phyloP scores from a whole-genome alignment of 352 stramenopile genomes.

The Sclerospora graminicola region DNA sequence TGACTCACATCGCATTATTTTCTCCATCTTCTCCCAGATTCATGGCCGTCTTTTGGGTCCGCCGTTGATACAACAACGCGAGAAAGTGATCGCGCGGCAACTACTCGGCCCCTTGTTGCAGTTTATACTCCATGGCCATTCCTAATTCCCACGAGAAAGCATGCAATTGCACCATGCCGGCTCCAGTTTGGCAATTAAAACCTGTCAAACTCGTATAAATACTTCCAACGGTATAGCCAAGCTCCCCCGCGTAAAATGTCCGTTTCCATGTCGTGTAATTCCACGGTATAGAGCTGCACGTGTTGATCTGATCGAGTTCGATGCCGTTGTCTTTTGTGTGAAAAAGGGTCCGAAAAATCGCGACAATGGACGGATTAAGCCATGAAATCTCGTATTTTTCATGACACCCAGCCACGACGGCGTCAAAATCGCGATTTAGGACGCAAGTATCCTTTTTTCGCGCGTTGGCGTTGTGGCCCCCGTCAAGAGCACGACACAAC shows the following conservation, averaged over 20 bases:
- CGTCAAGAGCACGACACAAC: conserved; percentile 72
- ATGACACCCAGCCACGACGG: conserved; percentile 86
- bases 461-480: conserved; percentile 50
- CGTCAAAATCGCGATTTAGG: conserved; percentile 85
- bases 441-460: conserved; percentile 80
- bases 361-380: conserved; percentile 87
- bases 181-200: conserved; percentile 58
- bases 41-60: conserved; percentile 37
- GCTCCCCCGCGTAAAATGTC: conserved; percentile 82
- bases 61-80: conserved; percentile 51
- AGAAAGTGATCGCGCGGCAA: conserved; percentile 66
- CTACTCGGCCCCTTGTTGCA: conserved; percentile 62
- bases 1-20: too few species aligned
- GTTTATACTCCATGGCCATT: conserved; percentile 87
- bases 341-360: conserved; percentile 69
- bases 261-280: conserved; percentile 78
- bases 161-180: conserved; percentile 80
- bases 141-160: conserved; percentile 82
- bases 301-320: conserved; percentile 39
- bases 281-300: conserved; percentile 86
- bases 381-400: conserved; percentile 88
- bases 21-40: too few species aligned
- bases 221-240: conserved; percentile 89
- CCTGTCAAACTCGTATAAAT: conserved; percentile 88
- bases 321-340: conserved; percentile 39